Percentiles rank a stretch among this genome's conserved stretches.
These are phyloP conservation scores for Globisporangium uncinulatum DNA, from an alignment of 352 stramenopile species.

Conservation along the genomic window DNA sequence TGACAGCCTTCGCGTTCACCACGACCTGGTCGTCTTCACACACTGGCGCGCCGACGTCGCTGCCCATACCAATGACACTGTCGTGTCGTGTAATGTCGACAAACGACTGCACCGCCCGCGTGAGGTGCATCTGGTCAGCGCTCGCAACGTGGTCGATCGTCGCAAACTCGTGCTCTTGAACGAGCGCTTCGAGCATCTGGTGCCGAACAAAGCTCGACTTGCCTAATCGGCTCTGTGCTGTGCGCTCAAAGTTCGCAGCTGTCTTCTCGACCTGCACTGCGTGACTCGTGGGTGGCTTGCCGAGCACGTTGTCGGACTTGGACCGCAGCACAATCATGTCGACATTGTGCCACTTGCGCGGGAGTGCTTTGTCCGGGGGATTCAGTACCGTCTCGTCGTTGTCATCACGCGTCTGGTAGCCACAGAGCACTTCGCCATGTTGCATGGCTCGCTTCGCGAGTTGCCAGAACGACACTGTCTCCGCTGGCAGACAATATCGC, in stretches of 20 bases:
- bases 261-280: not conserved
- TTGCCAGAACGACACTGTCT: constrained; percentile 77
- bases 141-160: constrained; percentile 22
- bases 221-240: constrained; percentile 33
- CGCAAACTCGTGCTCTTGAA: constrained; percentile 41
- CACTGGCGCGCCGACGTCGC: not conserved
- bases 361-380: constrained; percentile 43
- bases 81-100: constrained; percentile 21
- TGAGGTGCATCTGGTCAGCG: constrained; percentile 26
- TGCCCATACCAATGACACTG: not conserved
- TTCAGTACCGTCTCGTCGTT: constrained; percentile 66
- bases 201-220: constrained; percentile 47
- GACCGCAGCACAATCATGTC: constrained; percentile 70
- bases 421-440: constrained; percentile 66
- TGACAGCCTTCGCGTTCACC: constrained; percentile 20
- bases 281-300: constrained; percentile 4
- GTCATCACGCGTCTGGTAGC: constrained; percentile 54
- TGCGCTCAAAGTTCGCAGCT: constrained; percentile 41
- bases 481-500: constrained; percentile 45
- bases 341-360: constrained; percentile 38
- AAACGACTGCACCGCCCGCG: constrained; percentile 30
- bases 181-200: constrained; percentile 42
- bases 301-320: constrained; percentile 18
- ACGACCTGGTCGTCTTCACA: constrained; percentile 7
- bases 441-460: constrained; percentile 53